Percentiles rank a stretch among this genome's conserved stretches.
These are phyloP conservation scores for Blastobotrys persicus DNA, from an alignment of 1,139 yeast species.

Conservation along the genomic window DNA sequence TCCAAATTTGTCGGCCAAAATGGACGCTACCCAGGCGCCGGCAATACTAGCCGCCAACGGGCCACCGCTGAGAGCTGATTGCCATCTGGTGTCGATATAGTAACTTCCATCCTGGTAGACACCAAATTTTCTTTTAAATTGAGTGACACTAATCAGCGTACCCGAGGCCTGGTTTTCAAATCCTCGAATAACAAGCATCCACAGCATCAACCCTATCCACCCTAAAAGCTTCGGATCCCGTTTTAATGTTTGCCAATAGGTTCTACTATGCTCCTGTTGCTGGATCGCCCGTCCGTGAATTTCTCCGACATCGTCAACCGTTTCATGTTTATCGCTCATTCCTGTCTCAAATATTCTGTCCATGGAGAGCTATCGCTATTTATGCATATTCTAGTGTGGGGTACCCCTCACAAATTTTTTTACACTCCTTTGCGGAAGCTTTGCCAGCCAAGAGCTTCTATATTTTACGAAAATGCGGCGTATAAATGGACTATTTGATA, in stretches of 20 bases:
- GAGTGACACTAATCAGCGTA: constrained; percentile 29
- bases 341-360: not conserved
- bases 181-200: constrained; percentile 17
- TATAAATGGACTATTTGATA: no score
- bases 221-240: constrained; percentile 14
- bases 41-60: constrained; percentile 31
- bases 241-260: constrained; percentile 12
- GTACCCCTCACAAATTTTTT: no score
- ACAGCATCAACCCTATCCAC: constrained; percentile 16
- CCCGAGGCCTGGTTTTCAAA: constrained; percentile 33
- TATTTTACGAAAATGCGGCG: no score
- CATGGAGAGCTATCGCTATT: no score
- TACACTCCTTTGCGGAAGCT: no score
- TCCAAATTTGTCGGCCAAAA: constrained; percentile 26
- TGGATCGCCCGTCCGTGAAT: constrained; percentile 17
- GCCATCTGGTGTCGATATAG: constrained; percentile 36
- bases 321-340: not conserved
- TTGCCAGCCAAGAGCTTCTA: no score
- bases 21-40: constrained; percentile 24
- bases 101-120: constrained; percentile 23
- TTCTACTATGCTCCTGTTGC: constrained; percentile 15
- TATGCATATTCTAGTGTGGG: not conserved
- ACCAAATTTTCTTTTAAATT: constrained; percentile 36
- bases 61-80: constrained; percentile 36
- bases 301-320: constrained; percentile 10